phyloP scores from a whole-genome alignment of 768 basidiomycete genomes.

The Leccinum uliginosum region DNA sequence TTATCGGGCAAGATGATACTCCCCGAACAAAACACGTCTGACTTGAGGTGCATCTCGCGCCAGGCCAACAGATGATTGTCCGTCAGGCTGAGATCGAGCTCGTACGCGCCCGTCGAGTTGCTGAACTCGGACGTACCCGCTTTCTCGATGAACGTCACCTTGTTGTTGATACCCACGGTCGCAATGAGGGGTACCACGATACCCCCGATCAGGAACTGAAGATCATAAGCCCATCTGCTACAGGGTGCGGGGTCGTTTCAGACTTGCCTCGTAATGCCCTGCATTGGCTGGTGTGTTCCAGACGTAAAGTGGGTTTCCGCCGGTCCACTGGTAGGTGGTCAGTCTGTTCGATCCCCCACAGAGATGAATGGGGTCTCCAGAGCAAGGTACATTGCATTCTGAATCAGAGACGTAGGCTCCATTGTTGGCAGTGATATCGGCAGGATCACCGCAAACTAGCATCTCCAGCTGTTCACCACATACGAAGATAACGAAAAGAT shows the following conservation, averaged over 20 bases:
- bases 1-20: constrained; percentile 73
- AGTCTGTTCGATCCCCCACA: constrained; percentile 60
- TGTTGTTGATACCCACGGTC: constrained; percentile 77
- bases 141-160: constrained; percentile 78
- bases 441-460: constrained; percentile 66
- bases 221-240: neutral
- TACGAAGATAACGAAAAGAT: neutral
- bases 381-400: constrained; percentile 50
- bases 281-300: constrained; percentile 66
- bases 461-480: neutral
- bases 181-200: constrained; percentile 70
- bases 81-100: constrained; percentile 61
- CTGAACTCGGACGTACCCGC: constrained; percentile 45
- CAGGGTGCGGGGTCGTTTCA: neutral
- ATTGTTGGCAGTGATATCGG: constrained; percentile 42
- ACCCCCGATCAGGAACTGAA: constrained; percentile 47
- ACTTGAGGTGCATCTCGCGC: constrained; percentile 72
- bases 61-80: constrained; percentile 46
- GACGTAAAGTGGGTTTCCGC: constrained; percentile 43
- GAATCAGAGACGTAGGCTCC: constrained; percentile 31
- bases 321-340: constrained; percentile 52
- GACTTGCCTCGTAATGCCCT: constrained; percentile 64
- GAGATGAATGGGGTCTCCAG: constrained; percentile 64
- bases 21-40: constrained; percentile 78
- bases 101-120: constrained; percentile 76